A percentile compares a stretch with the other conserved stretches of the same genome.
Evolutionary conservation across 805 yeast genomes (phyloP).

Genomic region (Cyberlindnera nakhonratchasimensis): DNA sequence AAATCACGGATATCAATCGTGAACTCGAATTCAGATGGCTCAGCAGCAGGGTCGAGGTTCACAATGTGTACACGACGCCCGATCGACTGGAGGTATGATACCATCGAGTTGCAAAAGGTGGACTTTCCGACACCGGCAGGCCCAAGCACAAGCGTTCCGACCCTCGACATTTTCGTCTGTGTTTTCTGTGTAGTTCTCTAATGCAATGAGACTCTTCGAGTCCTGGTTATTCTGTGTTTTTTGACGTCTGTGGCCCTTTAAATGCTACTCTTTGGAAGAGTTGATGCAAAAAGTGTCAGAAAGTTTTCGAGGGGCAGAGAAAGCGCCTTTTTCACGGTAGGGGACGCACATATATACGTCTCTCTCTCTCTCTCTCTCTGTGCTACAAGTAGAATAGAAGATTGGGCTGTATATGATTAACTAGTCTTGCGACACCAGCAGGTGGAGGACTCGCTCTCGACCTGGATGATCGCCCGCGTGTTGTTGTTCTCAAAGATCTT

Average conservation of each 20-base stretch:
- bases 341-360: conserved; percentile 1
- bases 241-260: background rate
- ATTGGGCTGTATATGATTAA: background rate
- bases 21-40: conserved; percentile 85
- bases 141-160: conserved; percentile 89
- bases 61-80: conserved; percentile 95
- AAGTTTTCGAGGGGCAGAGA: background rate
- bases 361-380: background rate
- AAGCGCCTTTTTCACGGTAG: background rate
- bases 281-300: background rate
- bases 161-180: conserved; percentile 71
- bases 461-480: conserved; percentile 59
- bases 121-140: conserved; percentile 98
- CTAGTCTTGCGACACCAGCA: conserved; percentile 59
- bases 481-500: conserved; percentile 46
- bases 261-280: too few species aligned
- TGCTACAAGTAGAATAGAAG: background rate
- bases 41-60: conserved; percentile 96
- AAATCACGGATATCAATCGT: conserved; percentile 89
- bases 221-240: background rate
- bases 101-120: conserved; percentile 86
- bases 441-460: conserved; percentile 57
- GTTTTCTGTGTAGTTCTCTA: too few species aligned
- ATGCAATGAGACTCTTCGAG: too few species aligned
- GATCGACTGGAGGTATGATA: conserved; percentile 80